phyloP scores from a whole-genome alignment of 148 eudicot species.

The Amaranthus hypochondriacus region DNA sequence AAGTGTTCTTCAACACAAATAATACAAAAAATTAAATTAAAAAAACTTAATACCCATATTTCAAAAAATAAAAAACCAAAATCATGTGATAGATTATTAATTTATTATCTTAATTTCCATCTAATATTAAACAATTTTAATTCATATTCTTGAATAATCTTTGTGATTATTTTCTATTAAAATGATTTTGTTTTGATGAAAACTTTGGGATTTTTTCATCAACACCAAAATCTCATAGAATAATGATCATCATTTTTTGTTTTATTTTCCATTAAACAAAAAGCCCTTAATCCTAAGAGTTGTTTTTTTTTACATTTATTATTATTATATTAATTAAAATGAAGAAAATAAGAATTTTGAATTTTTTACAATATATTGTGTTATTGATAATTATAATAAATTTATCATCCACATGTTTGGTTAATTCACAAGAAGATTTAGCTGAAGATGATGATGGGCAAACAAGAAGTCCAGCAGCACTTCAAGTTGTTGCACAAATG shows the following conservation, averaged over 20 bases:
- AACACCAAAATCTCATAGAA: neutral
- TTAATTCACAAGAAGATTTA: conserved; percentile 30
- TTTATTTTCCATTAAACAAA: neutral
- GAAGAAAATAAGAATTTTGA: conserved; percentile 31
- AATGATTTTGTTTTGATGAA: neutral
- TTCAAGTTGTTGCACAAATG: conserved; percentile 38
- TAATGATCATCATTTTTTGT: neutral
- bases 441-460: conserved; percentile 27
- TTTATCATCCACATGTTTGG: conserved; percentile 16
- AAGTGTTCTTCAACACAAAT: conserved; percentile 25
- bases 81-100: neutral
- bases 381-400: conserved; percentile 28
- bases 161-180: neutral
- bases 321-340: conserved; percentile 25
- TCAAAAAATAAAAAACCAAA: no score
- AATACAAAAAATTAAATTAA: conserved; percentile 10
- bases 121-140: neutral
- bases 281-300: neutral
- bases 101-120: neutral
- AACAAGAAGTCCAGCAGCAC: conserved; percentile 24
- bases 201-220: neutral
- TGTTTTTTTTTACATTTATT: conserved; percentile 19
- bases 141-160: neutral
- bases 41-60: neutral
- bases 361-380: conserved; percentile 14